Percentiles rank a stretch among this genome's conserved stretches.
These are phyloP conservation scores for Pseudocercospora vitis DNA, from an alignment of 2,329 filamentous ascomycete species.

Conservation along the genomic window DNA sequence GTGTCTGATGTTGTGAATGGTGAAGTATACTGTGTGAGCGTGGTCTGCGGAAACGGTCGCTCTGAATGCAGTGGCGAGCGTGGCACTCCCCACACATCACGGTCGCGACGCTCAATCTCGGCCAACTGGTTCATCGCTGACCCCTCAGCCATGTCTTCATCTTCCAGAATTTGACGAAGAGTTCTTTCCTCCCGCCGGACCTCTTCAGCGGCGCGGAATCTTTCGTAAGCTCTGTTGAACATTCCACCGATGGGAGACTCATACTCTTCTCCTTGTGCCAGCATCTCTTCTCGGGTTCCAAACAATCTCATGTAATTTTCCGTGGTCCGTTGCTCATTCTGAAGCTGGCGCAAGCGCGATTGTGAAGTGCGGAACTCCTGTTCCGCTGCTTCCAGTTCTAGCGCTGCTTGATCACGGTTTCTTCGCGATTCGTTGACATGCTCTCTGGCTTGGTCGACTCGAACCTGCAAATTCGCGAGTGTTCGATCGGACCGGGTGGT, in stretches of 20 bases:
- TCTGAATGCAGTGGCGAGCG: slow-evolving; percentile 3
- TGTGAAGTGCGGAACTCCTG: slow-evolving; percentile 36
- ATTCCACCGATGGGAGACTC: slow-evolving; percentile 51
- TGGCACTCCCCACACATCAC: slow-evolving; percentile 39
- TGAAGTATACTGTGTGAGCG: slow-evolving; percentile 10
- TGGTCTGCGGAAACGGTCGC: slow-evolving; percentile 11
- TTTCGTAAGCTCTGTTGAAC: slow-evolving; percentile 47
- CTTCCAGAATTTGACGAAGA: slow-evolving; percentile 35
- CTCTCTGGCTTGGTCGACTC: slow-evolving; percentile 35
- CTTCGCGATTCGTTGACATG: slow-evolving; percentile 36
- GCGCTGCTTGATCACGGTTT: slow-evolving; percentile 36
- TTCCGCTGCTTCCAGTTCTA: slow-evolving; percentile 38
- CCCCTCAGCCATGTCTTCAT: slow-evolving; percentile 31
- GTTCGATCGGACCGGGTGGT: slow-evolving; percentile 29
- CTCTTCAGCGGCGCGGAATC: slow-evolving; percentile 47
- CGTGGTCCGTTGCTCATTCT: slow-evolving; percentile 38
- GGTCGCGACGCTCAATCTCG: slow-evolving; percentile 26
- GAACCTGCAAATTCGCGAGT: slow-evolving; percentile 31
- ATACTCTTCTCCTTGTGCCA: slow-evolving; percentile 48
- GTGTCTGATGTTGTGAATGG: too few species aligned
- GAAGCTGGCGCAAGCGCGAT: slow-evolving; percentile 36
- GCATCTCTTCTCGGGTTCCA: slow-evolving; percentile 49
- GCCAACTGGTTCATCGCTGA: slow-evolving; percentile 21
- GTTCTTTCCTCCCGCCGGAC: slow-evolving; percentile 38
- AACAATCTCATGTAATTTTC: slow-evolving; percentile 46